Percentiles rank a stretch among this genome's conserved stretches.
Evolutionary conservation across 805 yeast species (phyloP).

Genomic region (Yarrowia sp.): DNA sequence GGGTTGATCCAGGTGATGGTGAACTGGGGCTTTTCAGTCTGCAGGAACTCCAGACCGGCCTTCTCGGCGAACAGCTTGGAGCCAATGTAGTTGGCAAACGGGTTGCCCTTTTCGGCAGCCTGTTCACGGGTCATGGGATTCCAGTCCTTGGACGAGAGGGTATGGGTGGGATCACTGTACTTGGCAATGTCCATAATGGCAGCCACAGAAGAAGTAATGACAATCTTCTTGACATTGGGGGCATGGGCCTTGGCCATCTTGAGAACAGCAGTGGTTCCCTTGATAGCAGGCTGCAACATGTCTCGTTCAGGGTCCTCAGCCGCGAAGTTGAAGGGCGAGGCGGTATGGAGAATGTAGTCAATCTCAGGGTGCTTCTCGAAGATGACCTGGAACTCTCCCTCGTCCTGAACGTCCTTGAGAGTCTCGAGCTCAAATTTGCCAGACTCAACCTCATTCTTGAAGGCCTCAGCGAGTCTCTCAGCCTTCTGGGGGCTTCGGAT

Average conservation of each 20-base stretch:
- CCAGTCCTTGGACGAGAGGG: constrained; percentile 52
- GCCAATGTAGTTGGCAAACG: constrained; percentile 46
- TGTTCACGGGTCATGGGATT: constrained; percentile 49
- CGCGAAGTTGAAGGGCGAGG: constrained; percentile 51
- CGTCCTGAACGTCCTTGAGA: constrained; percentile 48
- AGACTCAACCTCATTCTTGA: constrained; percentile 41
- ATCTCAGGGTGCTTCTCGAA: constrained; percentile 53
- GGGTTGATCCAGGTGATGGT: constrained; percentile 47
- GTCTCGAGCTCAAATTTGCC: constrained; percentile 46
- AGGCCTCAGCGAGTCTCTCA: constrained; percentile 44
- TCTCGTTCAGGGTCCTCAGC: constrained; percentile 53
- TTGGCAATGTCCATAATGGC: constrained; percentile 50
- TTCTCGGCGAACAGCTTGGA: constrained; percentile 64
- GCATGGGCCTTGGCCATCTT: constrained; percentile 51
- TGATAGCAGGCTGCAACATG: constrained; percentile 56
- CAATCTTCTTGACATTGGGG: constrained; percentile 51
- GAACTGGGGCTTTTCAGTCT: constrained; percentile 46
- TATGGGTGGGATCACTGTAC: constrained; percentile 41
- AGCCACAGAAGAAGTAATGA: constrained; percentile 60
- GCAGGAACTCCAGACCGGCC: constrained; percentile 61
- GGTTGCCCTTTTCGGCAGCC: constrained; percentile 34
- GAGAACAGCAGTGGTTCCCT: constrained; percentile 56
- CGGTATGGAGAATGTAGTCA: constrained; percentile 53
- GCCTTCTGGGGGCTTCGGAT: constrained; percentile 57
- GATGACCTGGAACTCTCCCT: constrained; percentile 57